phyloP scores from a whole-genome alignment of 2,329 filamentous ascomycete genomes.

The Aureobasidium sp. region DNA sequence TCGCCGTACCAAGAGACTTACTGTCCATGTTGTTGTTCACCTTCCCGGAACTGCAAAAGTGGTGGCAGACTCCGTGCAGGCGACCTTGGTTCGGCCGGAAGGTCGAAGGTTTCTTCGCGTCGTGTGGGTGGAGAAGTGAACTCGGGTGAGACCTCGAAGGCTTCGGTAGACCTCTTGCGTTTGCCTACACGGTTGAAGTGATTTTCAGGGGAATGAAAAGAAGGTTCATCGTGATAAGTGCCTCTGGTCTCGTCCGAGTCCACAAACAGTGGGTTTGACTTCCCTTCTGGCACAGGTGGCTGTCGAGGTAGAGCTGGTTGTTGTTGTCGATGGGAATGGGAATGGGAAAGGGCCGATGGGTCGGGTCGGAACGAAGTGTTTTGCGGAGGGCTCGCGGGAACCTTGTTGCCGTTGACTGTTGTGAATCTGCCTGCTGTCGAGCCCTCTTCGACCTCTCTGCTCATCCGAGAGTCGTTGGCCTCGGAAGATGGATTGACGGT shows the following conservation, averaged over 20 bases:
- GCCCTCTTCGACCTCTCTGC: conserved; percentile 1
- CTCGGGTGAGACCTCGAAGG: not conserved
- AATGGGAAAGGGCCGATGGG: not conserved
- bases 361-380: conserved; percentile 7
- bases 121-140: not conserved
- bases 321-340: not conserved
- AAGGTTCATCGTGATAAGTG: not conserved
- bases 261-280: conserved; percentile 1
- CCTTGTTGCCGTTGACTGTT: conserved; percentile 10
- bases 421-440: conserved; percentile 11
- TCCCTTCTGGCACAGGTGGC: not conserved
- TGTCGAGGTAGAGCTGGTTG: not conserved
- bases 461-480: conserved; percentile 7
- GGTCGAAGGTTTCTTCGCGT: not conserved
- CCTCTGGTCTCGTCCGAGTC: not conserved
- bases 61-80: conserved; percentile 5
- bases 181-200: not conserved
- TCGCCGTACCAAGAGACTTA: not conserved
- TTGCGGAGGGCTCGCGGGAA: not conserved
- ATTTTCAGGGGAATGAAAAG: not conserved
- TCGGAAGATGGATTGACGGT: conserved; percentile 5
- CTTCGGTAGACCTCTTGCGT: conserved; percentile 7
- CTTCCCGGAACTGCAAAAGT: not conserved
- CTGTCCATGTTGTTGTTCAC: not conserved
- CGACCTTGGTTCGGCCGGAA: not conserved